These are phyloP conservation scores for Graphilbum ipis-grandicollis DNA, from an alignment of 2,329 filamentous ascomycete genomes.

Conservation along the genomic window DNA sequence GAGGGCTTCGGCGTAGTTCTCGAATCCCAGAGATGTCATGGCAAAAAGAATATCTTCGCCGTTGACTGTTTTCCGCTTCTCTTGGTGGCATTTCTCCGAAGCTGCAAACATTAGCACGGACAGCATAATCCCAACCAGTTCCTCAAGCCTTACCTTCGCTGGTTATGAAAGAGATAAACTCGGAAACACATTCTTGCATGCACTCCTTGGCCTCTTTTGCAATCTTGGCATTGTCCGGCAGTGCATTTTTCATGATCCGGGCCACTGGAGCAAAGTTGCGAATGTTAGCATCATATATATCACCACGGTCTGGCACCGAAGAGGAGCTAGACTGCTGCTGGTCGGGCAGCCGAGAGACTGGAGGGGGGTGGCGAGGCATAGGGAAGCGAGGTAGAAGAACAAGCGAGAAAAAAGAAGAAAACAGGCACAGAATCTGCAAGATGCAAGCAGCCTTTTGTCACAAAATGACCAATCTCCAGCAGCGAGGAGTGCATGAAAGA, in stretches of 20 bases:
- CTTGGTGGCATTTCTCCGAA: slow-evolving; percentile 97
- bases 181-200: slow-evolving; percentile 99
- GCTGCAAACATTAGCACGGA: too few relatives aligned
- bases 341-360: too few relatives aligned
- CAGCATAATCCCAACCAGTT: too few relatives aligned
- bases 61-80: slow-evolving; percentile 98
- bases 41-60: slow-evolving; percentile 97
- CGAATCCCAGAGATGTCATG: slow-evolving; percentile 96
- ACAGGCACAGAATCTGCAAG: too few relatives aligned
- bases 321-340: slow-evolving; percentile 9
- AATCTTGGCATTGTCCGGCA: slow-evolving; percentile 97
- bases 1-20: slow-evolving; percentile 94
- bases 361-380: too few relatives aligned
- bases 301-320: slow-evolving; percentile 29
- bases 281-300: slow-evolving; percentile 75
- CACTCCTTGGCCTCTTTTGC: slow-evolving; percentile 98
- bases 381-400: too few relatives aligned
- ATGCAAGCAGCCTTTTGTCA: too few relatives aligned
- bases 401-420: too few relatives aligned
- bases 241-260: slow-evolving; percentile 94
- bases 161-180: slow-evolving; percentile 99
- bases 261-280: slow-evolving; percentile 90
- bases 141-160: slow-evolving; percentile 65
- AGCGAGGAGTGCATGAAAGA: too few relatives aligned
- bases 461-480: too few relatives aligned